Conservation (phyloP, 2,329 filamentous ascomycete genomes). For the Emmonsiellopsis sp. region DNA sequence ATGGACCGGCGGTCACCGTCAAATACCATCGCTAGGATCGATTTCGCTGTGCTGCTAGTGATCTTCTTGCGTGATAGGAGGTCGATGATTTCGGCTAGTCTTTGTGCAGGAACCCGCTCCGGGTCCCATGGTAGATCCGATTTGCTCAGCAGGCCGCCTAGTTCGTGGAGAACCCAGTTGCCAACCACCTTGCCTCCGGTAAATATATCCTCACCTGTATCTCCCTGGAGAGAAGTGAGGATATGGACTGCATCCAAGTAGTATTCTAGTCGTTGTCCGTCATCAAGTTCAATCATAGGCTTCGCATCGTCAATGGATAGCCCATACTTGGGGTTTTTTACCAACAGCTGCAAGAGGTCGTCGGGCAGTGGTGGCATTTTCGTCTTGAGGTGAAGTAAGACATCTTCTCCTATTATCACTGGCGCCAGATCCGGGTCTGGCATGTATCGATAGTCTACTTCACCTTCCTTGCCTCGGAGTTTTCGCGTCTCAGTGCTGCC, state of each 20-base stretch:
- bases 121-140: conserved; percentile 39
- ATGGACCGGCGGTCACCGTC: conserved; percentile 42
- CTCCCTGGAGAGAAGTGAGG: conserved; percentile 21
- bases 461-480: conserved; percentile 86
- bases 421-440: conserved; percentile 86
- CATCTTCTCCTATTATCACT: conserved; percentile 61
- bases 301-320: conserved; percentile 75
- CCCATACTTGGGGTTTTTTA: conserved; percentile 48
- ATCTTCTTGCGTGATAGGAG: conserved; percentile 37
- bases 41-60: conserved; percentile 51
- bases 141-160: conserved; percentile 55
- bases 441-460: conserved; percentile 98
- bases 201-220: conserved; percentile 13
- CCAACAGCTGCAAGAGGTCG: conserved; percentile 54
- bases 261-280: conserved; percentile 72
- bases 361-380: conserved; percentile 68
- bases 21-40: conserved; percentile 48
- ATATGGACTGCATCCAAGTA: conserved; percentile 46
- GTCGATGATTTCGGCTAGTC: conserved; percentile 38
- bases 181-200: conserved; percentile 41
- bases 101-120: conserved; percentile 30
- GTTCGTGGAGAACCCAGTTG: conserved; percentile 69
- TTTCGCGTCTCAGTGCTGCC: conserved; percentile 72
- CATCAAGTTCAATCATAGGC: conserved; percentile 66
- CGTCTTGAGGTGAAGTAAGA: conserved; percentile 54